phyloP scores from a whole-genome alignment of 768 basidiomycete species.

The Trametes coccinea region DNA sequence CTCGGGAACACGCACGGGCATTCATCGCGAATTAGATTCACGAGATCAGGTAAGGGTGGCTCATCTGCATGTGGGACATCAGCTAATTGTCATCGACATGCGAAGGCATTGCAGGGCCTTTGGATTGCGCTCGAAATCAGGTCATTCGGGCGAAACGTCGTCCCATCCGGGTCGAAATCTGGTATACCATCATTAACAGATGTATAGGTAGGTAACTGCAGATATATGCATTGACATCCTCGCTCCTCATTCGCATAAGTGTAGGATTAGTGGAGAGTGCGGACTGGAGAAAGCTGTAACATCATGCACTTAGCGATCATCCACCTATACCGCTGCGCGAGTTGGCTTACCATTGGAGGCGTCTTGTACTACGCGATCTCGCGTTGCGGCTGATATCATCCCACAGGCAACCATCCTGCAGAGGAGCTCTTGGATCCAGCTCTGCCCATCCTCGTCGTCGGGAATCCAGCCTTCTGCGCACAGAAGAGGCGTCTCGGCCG shows the following conservation, averaged over 20 bases:
- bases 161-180: no score
- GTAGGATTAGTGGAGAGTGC: slow-evolving; percentile 1
- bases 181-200: no score
- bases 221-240: background rate
- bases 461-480: background rate
- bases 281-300: background rate
- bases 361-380: slow-evolving; percentile 1
- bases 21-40: slow-evolving; percentile 6
- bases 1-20: slow-evolving; percentile 32
- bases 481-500: slow-evolving; percentile 5
- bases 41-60: no score
- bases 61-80: no score
- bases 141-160: no score
- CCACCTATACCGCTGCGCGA: background rate
- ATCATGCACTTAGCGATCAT: no score
- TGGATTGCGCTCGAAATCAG: no score
- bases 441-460: slow-evolving; percentile 5
- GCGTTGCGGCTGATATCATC: background rate
- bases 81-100: no score
- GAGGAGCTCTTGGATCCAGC: slow-evolving; percentile 10
- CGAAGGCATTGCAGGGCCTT: no score
- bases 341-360: background rate
- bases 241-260: slow-evolving; percentile 2
- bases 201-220: no score
- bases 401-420: slow-evolving; percentile 11